Conservation (phyloP, 352 stramenopile species). For the Aphanomyces cochlioides region DNA sequence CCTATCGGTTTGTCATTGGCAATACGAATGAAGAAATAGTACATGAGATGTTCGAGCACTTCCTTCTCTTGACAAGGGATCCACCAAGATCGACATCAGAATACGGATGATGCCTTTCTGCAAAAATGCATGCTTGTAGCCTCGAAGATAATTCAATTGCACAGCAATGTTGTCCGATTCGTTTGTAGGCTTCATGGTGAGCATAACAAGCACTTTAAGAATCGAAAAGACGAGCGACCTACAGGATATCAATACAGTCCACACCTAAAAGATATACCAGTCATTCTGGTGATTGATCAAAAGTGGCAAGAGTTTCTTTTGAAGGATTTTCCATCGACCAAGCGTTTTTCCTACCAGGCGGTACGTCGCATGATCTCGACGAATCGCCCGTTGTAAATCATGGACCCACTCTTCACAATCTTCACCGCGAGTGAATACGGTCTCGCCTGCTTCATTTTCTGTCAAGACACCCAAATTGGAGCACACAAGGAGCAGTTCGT, state of each 20-base stretch:
- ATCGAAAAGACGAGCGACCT: constrained; percentile 83
- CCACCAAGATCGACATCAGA: constrained; percentile 81
- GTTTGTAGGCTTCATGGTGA: constrained; percentile 79
- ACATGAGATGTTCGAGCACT: constrained; percentile 50
- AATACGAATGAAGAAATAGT: constrained; percentile 4
- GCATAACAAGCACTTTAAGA: constrained; percentile 87
- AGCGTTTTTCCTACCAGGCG: constrained; percentile 80
- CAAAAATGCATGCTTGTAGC: constrained; percentile 86
- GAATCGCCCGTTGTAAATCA: constrained; percentile 79
- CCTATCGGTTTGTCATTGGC: constrained; percentile 30
- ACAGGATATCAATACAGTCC: background rate
- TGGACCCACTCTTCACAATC: constrained; percentile 82
- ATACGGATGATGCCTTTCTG: constrained; percentile 63
- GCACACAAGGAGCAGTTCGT: constrained; percentile 84
- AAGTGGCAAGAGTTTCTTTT: constrained; percentile 84
- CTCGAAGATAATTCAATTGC: constrained; percentile 72
- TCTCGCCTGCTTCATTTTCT: constrained; percentile 43
- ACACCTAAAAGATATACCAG: constrained; percentile 35
- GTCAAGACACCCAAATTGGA: constrained; percentile 82
- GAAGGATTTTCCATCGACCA: constrained; percentile 81
- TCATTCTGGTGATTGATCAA: constrained; percentile 85
- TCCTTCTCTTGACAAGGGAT: constrained; percentile 66
- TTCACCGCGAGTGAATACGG: constrained; percentile 76
- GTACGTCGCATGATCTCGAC: constrained; percentile 75
- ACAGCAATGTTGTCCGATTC: constrained; percentile 77